A percentile compares a stretch with the other conserved stretches of the same genome.
phyloP scores from a whole-genome alignment of 148 eudicot genomes.

The Persicaria maculosa region DNA sequence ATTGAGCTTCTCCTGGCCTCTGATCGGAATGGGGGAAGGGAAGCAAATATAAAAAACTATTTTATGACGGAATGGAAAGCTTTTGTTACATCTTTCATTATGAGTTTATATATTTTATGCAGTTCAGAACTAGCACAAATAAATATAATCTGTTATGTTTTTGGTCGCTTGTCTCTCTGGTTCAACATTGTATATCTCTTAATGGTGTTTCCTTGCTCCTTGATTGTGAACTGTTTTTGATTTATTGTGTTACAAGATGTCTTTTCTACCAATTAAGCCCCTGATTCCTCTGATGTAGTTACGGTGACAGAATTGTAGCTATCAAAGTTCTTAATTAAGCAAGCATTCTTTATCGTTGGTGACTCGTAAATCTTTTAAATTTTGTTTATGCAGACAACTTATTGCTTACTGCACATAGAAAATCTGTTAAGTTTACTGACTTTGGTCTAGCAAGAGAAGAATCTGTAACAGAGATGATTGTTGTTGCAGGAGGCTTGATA shows the following conservation, averaged over 20 bases:
- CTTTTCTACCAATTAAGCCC: neutral
- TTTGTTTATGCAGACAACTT: constrained; percentile 65
- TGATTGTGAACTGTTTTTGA: neutral
- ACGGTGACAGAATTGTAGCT: constrained; percentile 75
- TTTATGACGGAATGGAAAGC: no score
- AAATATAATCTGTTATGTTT: no score
- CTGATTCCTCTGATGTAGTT: constrained; percentile 36
- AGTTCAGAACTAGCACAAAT: no score
- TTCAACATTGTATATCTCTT: neutral
- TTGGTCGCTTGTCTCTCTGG: no score
- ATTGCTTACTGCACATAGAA: constrained; percentile 80
- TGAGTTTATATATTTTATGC: no score
- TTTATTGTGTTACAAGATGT: neutral
- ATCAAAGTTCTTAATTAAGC: constrained; percentile 53
- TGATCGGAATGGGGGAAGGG: no score
- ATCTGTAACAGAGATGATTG: constrained; percentile 87
- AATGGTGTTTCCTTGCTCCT: neutral
- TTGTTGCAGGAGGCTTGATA: no score
- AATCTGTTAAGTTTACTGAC: constrained; percentile 93
- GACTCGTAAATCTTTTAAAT: constrained; percentile 10
- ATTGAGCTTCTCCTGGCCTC: no score
- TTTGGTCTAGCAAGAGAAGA: constrained; percentile 99
- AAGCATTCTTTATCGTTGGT: constrained; percentile 4
- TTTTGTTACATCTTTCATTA: no score
- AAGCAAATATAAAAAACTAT: no score